Conservation (phyloP, 73 alveolate genomes). For the Tetrahymena elliotti region DNA sequence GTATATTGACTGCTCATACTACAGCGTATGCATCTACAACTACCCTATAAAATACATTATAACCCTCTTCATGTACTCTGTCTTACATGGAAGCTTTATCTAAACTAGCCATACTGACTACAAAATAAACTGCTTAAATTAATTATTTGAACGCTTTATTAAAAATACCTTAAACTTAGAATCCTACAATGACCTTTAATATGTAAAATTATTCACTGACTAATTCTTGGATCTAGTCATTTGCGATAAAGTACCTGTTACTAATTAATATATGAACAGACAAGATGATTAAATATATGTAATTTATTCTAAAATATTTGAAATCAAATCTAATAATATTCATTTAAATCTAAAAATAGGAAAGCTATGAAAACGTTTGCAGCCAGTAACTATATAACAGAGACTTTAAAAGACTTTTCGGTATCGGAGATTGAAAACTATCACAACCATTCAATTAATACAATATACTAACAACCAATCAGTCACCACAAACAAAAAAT, state of each 20-base stretch:
- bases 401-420: neutral
- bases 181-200: neutral
- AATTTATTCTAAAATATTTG: neutral
- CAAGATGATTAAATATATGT: neutral
- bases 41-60: neutral
- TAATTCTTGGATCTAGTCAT: neutral
- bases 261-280: neutral
- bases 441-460: neutral
- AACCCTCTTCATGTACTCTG: neutral
- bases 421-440: neutral
- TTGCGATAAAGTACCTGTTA: neutral
- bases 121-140: neutral
- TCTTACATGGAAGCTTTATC: neutral
- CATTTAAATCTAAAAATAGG: neutral
- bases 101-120: neutral
- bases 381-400: neutral
- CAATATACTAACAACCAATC: neutral
- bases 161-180: neutral
- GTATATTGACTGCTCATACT: neutral
- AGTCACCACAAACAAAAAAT: neutral
- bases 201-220: neutral
- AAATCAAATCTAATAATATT: neutral
- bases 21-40: neutral
- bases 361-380: neutral
- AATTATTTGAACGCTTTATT: neutral